These are phyloP conservation scores for Austropuccinia psidii DNA, from an alignment of 1,284 basidiomycete species.

Conservation along the genomic window DNA sequence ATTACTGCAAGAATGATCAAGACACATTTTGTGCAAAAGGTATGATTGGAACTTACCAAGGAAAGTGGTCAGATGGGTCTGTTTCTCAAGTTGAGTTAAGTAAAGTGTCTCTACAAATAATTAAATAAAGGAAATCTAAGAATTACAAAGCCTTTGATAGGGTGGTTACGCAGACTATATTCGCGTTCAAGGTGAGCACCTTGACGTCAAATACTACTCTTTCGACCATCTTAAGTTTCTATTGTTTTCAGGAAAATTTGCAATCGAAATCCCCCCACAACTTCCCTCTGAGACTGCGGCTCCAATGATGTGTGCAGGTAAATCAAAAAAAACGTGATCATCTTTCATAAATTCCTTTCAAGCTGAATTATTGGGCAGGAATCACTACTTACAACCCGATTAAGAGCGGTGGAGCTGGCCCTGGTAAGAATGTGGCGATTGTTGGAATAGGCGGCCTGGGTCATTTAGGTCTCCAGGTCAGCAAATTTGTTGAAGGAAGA, in stretches of 20 bases:
- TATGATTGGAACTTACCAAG: conserved; percentile 31
- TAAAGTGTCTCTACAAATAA: not conserved
- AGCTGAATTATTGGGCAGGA: not conserved
- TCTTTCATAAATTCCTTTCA: not conserved
- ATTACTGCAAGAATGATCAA: conserved; percentile 2
- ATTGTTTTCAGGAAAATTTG: conserved; percentile 21
- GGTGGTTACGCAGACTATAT: conserved; percentile 32
- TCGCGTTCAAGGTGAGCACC: conserved; percentile 24
- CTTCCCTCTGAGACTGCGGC: conserved; percentile 35
- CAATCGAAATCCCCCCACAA: conserved; percentile 24
- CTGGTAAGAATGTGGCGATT: conserved; percentile 30
- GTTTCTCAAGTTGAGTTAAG: conserved; percentile 1
- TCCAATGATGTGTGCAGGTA: conserved; percentile 36
- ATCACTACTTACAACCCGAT: conserved; percentile 30
- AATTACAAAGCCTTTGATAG: not conserved
- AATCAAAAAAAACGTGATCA: too few relatives aligned
- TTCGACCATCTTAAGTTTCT: not conserved
- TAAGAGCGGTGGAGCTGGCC: conserved; percentile 26
- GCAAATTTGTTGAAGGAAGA: not conserved
- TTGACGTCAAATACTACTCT: not conserved
- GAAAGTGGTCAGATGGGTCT: conserved; percentile 17
- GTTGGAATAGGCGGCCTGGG: conserved; percentile 31
- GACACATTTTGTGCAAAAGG: conserved; percentile 13
- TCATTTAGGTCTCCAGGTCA: conserved; percentile 24
- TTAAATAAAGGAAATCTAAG: not conserved